Percentiles rank a stretch among this genome's conserved stretches.
These are phyloP conservation scores for Monilinia aucupariae DNA, from an alignment of 2,329 filamentous ascomycete species.

Conservation along the genomic window DNA sequence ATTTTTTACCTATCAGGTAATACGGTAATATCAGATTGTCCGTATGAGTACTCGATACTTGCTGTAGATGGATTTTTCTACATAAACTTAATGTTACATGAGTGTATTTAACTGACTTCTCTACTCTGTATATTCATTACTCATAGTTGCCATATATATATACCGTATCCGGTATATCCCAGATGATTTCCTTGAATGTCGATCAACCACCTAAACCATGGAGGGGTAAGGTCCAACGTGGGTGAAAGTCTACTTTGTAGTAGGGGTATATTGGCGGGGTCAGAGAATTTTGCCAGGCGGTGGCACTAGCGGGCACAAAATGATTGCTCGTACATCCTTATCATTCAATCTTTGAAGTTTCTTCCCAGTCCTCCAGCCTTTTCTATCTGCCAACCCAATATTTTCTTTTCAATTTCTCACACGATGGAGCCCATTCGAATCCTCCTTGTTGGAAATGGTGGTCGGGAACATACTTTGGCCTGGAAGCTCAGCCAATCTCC, in stretches of 20 bases:
- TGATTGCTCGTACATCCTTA: neutral
- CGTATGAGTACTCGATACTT: no score
- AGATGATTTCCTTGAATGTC: no score
- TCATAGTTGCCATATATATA: no score
- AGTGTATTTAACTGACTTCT: no score
- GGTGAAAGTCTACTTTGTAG: neutral
- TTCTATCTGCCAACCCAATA: neutral
- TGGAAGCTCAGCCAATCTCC: conserved; percentile 89
- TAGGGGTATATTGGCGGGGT: neutral
- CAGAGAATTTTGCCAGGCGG: conserved; percentile 6
- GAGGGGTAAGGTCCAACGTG: neutral
- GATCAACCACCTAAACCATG: neutral
- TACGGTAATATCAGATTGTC: no score
- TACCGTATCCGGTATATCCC: no score
- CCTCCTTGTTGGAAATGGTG: conserved; percentile 87
- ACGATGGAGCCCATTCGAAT: conserved; percentile 45
- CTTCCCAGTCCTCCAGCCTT: neutral
- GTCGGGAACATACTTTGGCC: conserved; percentile 87
- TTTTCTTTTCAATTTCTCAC: neutral
- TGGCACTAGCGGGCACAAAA: conserved; percentile 14
- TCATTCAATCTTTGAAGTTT: neutral
- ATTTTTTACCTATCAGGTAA: no score
- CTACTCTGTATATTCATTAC: no score
- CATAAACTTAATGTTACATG: no score
- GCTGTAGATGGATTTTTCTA: no score